A percentile compares a stretch with the other conserved stretches of the same genome.
Conservation (phyloP, 176 grass and related monocot genomes). For the Rhipidocladum racemiflorum region DNA sequence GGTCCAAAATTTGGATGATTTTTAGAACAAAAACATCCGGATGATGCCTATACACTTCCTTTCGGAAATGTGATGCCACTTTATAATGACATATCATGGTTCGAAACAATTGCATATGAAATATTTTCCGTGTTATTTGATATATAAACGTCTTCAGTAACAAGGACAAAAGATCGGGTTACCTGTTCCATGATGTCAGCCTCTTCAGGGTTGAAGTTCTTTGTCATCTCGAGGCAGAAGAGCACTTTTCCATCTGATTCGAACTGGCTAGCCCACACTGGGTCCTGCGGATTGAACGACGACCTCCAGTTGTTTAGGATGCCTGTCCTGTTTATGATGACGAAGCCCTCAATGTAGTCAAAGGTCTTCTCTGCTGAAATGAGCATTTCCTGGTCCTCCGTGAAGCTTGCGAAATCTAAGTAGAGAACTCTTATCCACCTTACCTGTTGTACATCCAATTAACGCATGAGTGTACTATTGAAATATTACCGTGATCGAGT, state of each 20-base stretch:
- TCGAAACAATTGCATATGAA: no score
- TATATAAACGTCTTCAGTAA: conserved; percentile 9
- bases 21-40: no score
- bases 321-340: conserved; percentile 72
- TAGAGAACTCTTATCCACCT: conserved; percentile 91
- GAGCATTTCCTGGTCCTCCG: conserved; percentile 84
- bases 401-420: conserved; percentile 66
- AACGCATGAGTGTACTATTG: background rate
- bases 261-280: conserved; percentile 52
- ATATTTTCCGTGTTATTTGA: background rate
- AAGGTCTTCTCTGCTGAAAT: conserved; percentile 64
- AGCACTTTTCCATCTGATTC: conserved; percentile 54
- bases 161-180: background rate
- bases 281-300: conserved; percentile 68
- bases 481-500: conserved; percentile 14
- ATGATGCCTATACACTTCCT: no score
- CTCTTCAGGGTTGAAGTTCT: conserved; percentile 65
- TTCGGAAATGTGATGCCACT: no score
- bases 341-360: conserved; percentile 91
- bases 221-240: conserved; percentile 88
- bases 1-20: no score
- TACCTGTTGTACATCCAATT: conserved; percentile 46
- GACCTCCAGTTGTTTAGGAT: conserved; percentile 80
- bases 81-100: no score
- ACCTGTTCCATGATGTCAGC: conserved; percentile 63